Conservation (phyloP, 257 asterid genomes). For the Solanum pimpinellifolium region DNA sequence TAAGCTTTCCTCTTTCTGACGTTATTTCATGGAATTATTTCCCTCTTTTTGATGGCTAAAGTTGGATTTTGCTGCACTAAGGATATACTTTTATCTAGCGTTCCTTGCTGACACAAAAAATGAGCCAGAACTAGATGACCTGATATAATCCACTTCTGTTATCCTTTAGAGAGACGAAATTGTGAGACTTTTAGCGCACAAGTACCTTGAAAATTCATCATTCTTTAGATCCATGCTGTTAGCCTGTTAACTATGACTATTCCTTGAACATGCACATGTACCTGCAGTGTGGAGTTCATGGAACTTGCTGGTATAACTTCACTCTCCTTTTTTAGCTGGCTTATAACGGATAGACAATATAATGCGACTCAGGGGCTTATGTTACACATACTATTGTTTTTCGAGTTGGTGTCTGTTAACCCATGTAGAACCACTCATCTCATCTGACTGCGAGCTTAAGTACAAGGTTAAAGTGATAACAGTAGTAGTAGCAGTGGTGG, state of each 20-base stretch:
- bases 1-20: slow-evolving; percentile 18
- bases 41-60: not conserved
- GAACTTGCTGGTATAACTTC: not conserved
- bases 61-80: not conserved
- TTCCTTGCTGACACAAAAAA: not conserved
- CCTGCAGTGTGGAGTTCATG: not conserved
- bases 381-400: not conserved
- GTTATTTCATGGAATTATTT: not conserved
- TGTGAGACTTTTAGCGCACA: not conserved
- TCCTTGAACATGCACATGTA: not conserved
- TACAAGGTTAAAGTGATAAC: not conserved
- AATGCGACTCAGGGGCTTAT: not conserved
- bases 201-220: not conserved
- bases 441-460: not conserved
- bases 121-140: not conserved
- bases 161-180: not conserved
- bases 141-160: not conserved
- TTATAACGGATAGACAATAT: not conserved
- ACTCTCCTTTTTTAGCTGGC: not conserved
- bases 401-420: not conserved
- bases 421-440: not conserved
- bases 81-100: not conserved
- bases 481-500: not conserved
- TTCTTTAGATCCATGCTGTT: not conserved
- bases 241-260: not conserved